A percentile compares a stretch with the other conserved stretches of the same genome.
Evolutionary conservation across 805 yeast genomes (phyloP).

Genomic region (Ogataea sp.): DNA sequence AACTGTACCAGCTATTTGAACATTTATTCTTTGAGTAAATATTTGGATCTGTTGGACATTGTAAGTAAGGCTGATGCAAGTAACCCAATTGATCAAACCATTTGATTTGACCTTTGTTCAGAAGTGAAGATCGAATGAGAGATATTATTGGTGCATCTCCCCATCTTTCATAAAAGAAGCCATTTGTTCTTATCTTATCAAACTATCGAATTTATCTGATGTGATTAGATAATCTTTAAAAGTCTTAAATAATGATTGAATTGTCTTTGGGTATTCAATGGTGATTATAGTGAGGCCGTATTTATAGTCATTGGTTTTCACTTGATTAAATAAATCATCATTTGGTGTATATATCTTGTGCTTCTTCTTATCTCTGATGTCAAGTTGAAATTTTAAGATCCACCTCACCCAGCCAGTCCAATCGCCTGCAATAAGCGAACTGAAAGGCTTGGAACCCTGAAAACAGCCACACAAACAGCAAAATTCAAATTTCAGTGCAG

Average conservation of each 20-base stretch:
- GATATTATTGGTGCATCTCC: slow-evolving; percentile 83
- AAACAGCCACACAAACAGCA: no score
- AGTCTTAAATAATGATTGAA: slow-evolving; percentile 41
- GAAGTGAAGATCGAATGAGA: slow-evolving; percentile 62
- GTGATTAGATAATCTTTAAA: slow-evolving; percentile 27
- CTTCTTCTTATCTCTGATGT: no score
- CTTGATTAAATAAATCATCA: slow-evolving; percentile 64
- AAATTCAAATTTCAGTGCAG: no score
- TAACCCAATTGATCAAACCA: slow-evolving; percentile 76
- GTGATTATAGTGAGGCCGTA: slow-evolving; percentile 73
- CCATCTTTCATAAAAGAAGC: slow-evolving; percentile 87
- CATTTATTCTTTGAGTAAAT: slow-evolving; percentile 51
- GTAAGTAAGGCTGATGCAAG: slow-evolving; percentile 67
- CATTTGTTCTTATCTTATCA: slow-evolving; percentile 67
- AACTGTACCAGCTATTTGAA: slow-evolving; percentile 36
- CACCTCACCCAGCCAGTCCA: no score
- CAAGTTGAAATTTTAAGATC: no score
- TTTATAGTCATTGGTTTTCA: slow-evolving; percentile 58
- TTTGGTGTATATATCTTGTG: no score
- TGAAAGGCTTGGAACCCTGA: no score
- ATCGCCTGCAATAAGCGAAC: no score
- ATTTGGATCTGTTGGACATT: slow-evolving; percentile 65
- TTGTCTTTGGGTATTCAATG: slow-evolving; percentile 62
- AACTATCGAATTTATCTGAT: slow-evolving; percentile 27
- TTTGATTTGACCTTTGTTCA: slow-evolving; percentile 60